Evolutionary conservation across 768 basidiomycete genomes (phyloP), one percentile per base, ranked within the genome.

Genomic region (Leucosporidium creatinivorum): DNA sequence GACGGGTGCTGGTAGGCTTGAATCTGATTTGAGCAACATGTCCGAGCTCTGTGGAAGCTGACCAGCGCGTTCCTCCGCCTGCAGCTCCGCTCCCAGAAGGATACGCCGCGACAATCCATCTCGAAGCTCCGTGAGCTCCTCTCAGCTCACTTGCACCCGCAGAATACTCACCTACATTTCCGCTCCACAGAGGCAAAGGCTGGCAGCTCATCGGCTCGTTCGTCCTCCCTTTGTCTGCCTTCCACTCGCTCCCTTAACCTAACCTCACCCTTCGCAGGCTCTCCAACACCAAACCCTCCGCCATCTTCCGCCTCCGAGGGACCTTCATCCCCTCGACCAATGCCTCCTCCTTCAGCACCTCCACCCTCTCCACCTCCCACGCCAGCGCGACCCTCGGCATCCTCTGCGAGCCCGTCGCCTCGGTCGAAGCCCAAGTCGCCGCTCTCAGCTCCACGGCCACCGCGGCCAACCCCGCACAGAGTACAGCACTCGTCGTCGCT

Each of bases 131-230:
- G 70, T 63, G 48, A 58, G 59, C 47, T 12, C 31, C 28, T 25
- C 48, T 28, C 19, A 8, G 19, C 10, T 4, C 13, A 4, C 7
- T 4, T 50, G 3, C 13, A 17, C 50, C 17, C 31, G 13, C 39
- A 33, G 0, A 15, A 30, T 19, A 10, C 28, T 49, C 28, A 49
- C 15, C 48, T 23, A 25, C 23, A 50, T 18, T 4, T 31, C 4
- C 15, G n/a, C 17, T 2, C 13, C 89, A 86, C 88, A 90, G 89
- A 1, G 89, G 88, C 17, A 89, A 85, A 77, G 91, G 90, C 4
- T 91, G 90, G 70, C 90, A 90, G 76, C 77, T 92, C 31, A 80
- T 93, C 13, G 91, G 91, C 75, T 88, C 89, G 91, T 89, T 73
- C 30, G 58, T 62, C 26, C 36, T 48, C 55, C 52, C 39, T 50